A percentile compares a stretch with the other conserved stretches of the same genome.
Conservation (phyloP, 148 eudicot species). For the Rhododendron ferrugineum region DNA sequence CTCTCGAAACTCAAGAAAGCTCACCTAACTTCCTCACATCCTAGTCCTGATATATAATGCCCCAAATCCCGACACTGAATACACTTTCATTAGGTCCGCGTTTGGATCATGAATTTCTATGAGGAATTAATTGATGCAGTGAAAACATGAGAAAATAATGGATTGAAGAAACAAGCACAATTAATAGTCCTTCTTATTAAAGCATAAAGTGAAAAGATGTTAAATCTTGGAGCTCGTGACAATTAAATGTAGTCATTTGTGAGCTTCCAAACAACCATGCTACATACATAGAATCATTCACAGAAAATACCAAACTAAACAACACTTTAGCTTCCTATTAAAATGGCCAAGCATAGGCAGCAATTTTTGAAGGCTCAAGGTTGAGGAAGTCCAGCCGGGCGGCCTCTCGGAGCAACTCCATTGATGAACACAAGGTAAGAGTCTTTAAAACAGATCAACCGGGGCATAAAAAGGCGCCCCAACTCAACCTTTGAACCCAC, state of each 20-base stretch:
- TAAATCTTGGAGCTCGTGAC: constrained; percentile 14
- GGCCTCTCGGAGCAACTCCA: constrained; percentile 13
- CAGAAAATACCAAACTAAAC: neutral
- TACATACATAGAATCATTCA: neutral
- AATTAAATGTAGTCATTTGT: neutral
- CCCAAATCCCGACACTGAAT: neutral
- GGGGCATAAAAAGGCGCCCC: constrained; percentile 12
- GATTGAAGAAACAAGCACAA: neutral
- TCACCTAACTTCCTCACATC: neutral
- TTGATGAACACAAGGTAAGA: constrained; percentile 16
- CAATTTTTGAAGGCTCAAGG: neutral
- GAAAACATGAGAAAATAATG: neutral
- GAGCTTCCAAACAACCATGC: constrained; percentile 5
- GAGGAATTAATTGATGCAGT: neutral
- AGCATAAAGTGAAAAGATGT: neutral
- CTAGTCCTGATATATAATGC: neutral
- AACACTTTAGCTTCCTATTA: neutral
- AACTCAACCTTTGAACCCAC: constrained; percentile 1
- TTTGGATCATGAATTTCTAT: neutral
- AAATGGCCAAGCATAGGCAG: neutral
- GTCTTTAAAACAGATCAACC: constrained; percentile 14
- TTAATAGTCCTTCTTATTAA: neutral
- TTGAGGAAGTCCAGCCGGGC: constrained; percentile 9
- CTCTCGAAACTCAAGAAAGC: neutral
- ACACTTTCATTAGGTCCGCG: neutral